Conservation (phyloP, 2,329 filamentous ascomycete genomes). For the Aureobasidium sp. region DNA sequence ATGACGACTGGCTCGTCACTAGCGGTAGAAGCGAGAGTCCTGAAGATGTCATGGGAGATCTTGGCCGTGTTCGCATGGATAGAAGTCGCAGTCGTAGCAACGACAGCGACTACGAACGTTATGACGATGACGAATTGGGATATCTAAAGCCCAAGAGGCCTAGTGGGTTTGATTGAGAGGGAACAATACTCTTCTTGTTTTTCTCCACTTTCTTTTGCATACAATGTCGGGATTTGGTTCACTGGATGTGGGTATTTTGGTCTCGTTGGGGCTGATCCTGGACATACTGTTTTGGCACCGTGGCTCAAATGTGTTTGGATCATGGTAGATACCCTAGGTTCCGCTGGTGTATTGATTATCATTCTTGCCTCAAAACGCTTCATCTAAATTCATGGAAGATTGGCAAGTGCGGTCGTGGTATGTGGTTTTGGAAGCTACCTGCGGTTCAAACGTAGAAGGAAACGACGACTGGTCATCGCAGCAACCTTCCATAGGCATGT, state of each 20-base stretch:
- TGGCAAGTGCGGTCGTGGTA: background rate
- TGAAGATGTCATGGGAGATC: constrained; percentile 22
- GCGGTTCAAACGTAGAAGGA: too few relatives aligned
- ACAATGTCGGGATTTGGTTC: background rate
- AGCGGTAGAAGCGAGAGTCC: constrained; percentile 24
- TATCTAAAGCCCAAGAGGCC: constrained; percentile 10
- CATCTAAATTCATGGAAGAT: background rate
- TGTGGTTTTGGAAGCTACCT: too few relatives aligned
- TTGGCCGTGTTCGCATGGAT: constrained; percentile 17
- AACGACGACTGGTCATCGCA: too few relatives aligned
- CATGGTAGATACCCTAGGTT: background rate
- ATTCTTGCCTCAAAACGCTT: background rate
- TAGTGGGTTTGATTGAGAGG: background rate
- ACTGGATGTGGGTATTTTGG: background rate
- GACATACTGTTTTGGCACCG: background rate
- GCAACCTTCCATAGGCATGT: too few relatives aligned
- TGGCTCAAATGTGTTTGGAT: background rate
- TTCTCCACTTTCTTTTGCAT: background rate
- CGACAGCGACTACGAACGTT: constrained; percentile 8
- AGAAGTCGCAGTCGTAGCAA: background rate
- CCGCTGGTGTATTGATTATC: background rate
- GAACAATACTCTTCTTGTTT: background rate
- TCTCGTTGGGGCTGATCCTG: background rate
- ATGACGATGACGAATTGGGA: constrained; percentile 9
- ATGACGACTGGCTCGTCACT: constrained; percentile 29